Conservation (phyloP, 2,329 filamentous ascomycete genomes). For the Fusarium illudens region DNA sequence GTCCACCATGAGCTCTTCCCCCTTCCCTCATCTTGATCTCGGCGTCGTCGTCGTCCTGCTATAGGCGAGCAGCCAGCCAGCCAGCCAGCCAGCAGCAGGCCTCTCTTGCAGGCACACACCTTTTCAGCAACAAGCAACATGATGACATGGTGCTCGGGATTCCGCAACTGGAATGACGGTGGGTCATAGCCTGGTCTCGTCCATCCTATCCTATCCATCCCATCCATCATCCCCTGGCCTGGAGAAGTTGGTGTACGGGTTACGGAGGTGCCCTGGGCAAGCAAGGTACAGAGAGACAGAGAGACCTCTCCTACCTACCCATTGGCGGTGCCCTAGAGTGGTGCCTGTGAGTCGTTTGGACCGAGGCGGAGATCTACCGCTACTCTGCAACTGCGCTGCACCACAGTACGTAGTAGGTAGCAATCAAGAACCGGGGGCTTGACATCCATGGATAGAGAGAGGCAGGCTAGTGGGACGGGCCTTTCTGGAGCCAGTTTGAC, state of each 20-base stretch:
- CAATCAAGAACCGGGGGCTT: conserved; percentile 31
- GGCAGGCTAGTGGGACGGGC: conserved; percentile 43
- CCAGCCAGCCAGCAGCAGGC: conserved; percentile 1
- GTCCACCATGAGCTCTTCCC: background rate
- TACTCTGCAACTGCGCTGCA: conserved; percentile 10
- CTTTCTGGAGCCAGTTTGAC: conserved; percentile 43
- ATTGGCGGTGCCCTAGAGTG: too few species aligned
- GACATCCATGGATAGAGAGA: conserved; percentile 30
- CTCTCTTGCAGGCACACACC: conserved; percentile 17
- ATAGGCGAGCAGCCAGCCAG: conserved; percentile 22
- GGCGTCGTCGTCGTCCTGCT: conserved; percentile 17
- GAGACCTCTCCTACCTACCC: conserved; percentile 2
- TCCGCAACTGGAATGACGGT: conserved; percentile 43
- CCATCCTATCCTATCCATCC: conserved; percentile 26
- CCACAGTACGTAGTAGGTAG: too few species aligned
- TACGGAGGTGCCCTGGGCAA: background rate
- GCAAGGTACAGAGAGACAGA: background rate
- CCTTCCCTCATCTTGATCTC: conserved; percentile 6
- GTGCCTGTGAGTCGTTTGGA: conserved; percentile 16
- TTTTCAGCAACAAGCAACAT: conserved; percentile 16
- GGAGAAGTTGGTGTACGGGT: conserved; percentile 12
- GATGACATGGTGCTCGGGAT: conserved; percentile 39
- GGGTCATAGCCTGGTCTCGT: conserved; percentile 30
- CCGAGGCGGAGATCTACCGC: conserved; percentile 33
- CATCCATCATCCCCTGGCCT: background rate